phyloP scores from a whole-genome alignment of 2,329 filamentous ascomycete species.

The Ophiostoma angusticollis region DNA sequence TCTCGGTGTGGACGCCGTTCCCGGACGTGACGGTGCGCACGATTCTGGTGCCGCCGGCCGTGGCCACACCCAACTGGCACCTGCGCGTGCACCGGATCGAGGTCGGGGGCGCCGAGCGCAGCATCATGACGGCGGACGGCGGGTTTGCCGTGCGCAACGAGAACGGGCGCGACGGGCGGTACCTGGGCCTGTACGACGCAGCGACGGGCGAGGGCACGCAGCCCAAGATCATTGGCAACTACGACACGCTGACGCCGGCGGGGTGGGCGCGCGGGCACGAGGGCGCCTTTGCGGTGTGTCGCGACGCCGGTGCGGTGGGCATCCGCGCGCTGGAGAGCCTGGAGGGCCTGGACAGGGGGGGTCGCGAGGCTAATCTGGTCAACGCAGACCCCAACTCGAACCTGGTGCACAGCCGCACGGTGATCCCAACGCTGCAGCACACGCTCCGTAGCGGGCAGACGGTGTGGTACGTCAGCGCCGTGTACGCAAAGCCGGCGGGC shows the following conservation, averaged over 20 bases:
- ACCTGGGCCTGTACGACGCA: slow-evolving; percentile 41
- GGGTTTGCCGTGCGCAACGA: slow-evolving; percentile 56
- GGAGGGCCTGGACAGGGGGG: not conserved
- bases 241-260: slow-evolving; percentile 40
- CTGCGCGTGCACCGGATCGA: slow-evolving; percentile 50
- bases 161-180: slow-evolving; percentile 24
- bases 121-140: slow-evolving; percentile 60
- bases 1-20: slow-evolving; percentile 60
- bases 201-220: slow-evolving; percentile 36
- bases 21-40: slow-evolving; percentile 53
- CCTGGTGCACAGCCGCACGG: slow-evolving; percentile 56
- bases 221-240: slow-evolving; percentile 47
- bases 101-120: slow-evolving; percentile 29
- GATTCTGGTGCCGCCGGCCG: slow-evolving; percentile 48
- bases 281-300: slow-evolving; percentile 44
- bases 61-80: slow-evolving; percentile 54
- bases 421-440: slow-evolving; percentile 56
- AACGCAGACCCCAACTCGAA: slow-evolving; percentile 72
- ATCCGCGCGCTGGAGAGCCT: slow-evolving; percentile 44
- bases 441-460: slow-evolving; percentile 44
- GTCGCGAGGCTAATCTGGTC: slow-evolving; percentile 49
- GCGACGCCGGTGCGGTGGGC: slow-evolving; percentile 42
- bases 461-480: slow-evolving; percentile 55
- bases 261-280: slow-evolving; percentile 35
- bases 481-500: slow-evolving; percentile 55